Evolutionary conservation across 2,329 filamentous ascomycete genomes (phyloP), one percentile per base, ranked within the genome.

Genomic region (Xylogone sp.): DNA sequence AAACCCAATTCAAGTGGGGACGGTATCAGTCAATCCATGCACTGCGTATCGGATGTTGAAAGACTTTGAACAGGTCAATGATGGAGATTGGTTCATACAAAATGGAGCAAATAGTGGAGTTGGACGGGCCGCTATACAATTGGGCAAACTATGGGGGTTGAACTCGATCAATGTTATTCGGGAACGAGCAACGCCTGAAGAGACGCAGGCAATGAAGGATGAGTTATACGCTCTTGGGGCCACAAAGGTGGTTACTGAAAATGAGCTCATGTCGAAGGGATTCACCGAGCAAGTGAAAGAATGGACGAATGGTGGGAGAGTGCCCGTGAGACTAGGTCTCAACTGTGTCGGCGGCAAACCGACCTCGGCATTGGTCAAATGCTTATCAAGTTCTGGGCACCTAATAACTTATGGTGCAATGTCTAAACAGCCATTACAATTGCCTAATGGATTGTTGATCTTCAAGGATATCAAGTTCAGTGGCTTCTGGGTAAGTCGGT

Each of bases 41-140:
- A 96, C 91, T 1, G 94, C 94, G 2, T 97, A 96, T 72, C 83
- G 92, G 50, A 95, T 99, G 85, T 79, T 99, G 53, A 83, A 84
- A 51, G 88, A 93, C 66, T 97, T 93, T 65, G 83, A 72, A 3
- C 66, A 74, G 3, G 70, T 86, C 64, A 66, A 78, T 50, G 81
- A 83, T n/a, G 88, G 92, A 50, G 87, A 95, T 51, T 99, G 93
- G 92, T 90, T 97, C 66, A 84, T 99, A 45, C 94, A 99, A 71
- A 99, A 99, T 68, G 94, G 93, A 7, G 94, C 93, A 39, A 99
- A 99, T 71, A 90, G 85, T 42, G 94, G 91, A 10, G 94, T 99
- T 16, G 94, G 94, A 1, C 78, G 94, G 39, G 88, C 92, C 2
- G 93, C 90, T 10, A 94, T 97, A 58, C 94, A 99, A 72, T 76